Percentiles rank a stretch among this genome's conserved stretches.
Evolutionary conservation across 208 protist genomes (phyloP).

Genomic region (Leishmania lainsoni): DNA sequence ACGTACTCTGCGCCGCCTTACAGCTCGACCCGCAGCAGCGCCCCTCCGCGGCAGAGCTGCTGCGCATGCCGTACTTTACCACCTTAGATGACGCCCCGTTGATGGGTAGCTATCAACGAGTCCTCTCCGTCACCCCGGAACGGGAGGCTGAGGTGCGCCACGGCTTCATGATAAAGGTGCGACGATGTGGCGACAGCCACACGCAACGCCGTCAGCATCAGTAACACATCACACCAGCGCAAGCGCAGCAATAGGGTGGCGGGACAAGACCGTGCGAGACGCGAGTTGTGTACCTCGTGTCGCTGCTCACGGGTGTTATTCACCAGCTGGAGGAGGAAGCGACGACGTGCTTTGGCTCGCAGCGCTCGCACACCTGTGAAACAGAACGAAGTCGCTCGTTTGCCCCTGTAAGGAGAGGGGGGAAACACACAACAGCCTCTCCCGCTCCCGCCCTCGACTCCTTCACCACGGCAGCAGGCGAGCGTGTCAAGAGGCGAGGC

Average conservation of each 20-base stretch:
- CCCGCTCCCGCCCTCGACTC: neutral
- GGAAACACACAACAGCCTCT: neutral
- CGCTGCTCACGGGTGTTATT: neutral
- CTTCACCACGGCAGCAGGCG: neutral
- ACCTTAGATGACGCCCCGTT: constrained; percentile 34
- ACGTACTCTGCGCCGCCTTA: constrained; percentile 77
- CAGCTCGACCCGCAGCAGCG: constrained; percentile 72
- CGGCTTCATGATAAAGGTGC: constrained; percentile 31
- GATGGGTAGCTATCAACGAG: constrained; percentile 17
- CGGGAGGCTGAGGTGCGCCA: constrained; percentile 34
- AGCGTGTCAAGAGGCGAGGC: neutral
- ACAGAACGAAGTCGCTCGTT: neutral
- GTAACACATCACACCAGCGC: neutral
- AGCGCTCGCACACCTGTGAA: neutral
- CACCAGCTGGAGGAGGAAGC: neutral
- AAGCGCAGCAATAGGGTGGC: neutral
- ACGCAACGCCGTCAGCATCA: constrained; percentile 29
- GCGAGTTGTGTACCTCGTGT: neutral
- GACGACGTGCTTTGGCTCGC: neutral
- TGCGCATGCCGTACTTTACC: constrained; percentile 80
- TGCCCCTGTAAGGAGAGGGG: neutral
- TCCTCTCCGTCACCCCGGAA: constrained; percentile 12
- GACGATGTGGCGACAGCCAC: constrained; percentile 33
- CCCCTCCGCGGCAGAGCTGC: constrained; percentile 73
- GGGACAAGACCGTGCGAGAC: neutral